phyloP scores from a whole-genome alignment of 1,284 basidiomycete genomes.

The Leccinum pallidistipes region DNA sequence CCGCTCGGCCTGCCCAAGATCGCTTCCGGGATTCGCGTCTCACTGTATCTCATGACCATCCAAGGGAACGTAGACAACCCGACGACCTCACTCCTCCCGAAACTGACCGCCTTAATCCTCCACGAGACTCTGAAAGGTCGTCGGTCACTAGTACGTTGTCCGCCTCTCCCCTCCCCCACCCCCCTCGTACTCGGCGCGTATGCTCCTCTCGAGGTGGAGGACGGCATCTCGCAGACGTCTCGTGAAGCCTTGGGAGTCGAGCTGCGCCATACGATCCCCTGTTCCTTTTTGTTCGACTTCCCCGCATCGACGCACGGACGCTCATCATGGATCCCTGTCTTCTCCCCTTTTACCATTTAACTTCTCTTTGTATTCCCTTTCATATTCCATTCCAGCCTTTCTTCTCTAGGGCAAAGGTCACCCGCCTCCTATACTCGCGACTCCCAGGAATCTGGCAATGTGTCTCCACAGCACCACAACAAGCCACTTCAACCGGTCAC shows the following conservation, averaged over 20 bases:
- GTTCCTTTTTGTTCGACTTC: conserved; percentile 46
- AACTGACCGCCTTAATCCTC: conserved; percentile 37
- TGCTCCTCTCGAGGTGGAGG: conserved; percentile 53
- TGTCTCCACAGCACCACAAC: conserved; percentile 10
- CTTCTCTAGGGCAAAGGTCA: conserved; percentile 57
- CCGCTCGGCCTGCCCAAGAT: conserved; percentile 21
- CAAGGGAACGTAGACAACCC: conserved; percentile 29
- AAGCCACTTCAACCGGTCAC: conserved; percentile 22
- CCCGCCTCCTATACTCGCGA: conserved; percentile 34
- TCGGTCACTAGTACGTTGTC: conserved; percentile 77
- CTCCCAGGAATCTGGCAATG: conserved; percentile 21
- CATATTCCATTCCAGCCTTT: conserved; percentile 39
- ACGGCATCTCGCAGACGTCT: conserved; percentile 45
- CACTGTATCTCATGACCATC: conserved; percentile 15
- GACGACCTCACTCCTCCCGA: conserved; percentile 25
- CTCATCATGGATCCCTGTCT: conserved; percentile 51
- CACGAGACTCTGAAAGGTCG: conserved; percentile 44
- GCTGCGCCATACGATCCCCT: conserved; percentile 40
- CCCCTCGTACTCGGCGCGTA: conserved; percentile 42
- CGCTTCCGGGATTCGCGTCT: conserved; percentile 22
- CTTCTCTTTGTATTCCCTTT: conserved; percentile 38
- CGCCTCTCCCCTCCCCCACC: conserved; percentile 55
- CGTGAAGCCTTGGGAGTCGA: conserved; percentile 54
- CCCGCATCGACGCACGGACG: conserved; percentile 53
- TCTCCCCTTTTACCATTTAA: conserved; percentile 28